These are phyloP conservation scores for Phyllachora maydis DNA, from an alignment of 2,329 filamentous ascomycete genomes.

Conservation along the genomic window DNA sequence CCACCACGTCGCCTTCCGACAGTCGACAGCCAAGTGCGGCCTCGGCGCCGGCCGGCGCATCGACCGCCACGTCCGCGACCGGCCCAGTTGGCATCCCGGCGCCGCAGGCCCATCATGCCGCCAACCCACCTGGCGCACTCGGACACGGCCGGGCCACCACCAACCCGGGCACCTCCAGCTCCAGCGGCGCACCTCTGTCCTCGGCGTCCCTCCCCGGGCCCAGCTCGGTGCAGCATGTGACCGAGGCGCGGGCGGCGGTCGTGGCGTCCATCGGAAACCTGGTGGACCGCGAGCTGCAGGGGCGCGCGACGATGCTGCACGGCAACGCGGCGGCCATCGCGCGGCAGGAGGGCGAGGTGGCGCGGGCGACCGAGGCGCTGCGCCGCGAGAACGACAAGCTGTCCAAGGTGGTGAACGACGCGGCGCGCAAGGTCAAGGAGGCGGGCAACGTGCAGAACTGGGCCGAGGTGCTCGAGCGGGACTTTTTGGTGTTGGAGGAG, in stretches of 20 bases:
- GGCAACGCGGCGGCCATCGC: conserved; percentile 42
- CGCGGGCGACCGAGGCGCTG: conserved; percentile 35
- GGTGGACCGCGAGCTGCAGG: conserved; percentile 46
- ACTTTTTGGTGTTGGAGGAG: conserved; percentile 43
- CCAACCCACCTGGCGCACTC: no score
- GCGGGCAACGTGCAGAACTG: conserved; percentile 71
- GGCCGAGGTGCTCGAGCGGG: conserved; percentile 60
- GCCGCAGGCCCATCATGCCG: conserved; percentile 1
- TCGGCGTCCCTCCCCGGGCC: conserved; percentile 12
- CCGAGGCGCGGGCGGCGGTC: conserved; percentile 35
- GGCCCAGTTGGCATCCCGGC: no score
- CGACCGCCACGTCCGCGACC: conserved; percentile 3
- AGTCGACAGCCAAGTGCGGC: conserved; percentile 4
- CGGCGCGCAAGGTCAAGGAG: conserved; percentile 50
- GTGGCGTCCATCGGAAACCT: conserved; percentile 46
- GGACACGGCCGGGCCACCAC: not conserved
- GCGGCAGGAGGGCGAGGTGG: conserved; percentile 46
- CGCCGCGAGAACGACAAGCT: conserved; percentile 44
- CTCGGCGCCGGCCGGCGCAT: conserved; percentile 2
- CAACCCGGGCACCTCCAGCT: conserved; percentile 1
- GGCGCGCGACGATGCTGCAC: conserved; percentile 49
- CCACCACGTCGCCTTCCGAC: conserved; percentile 3
- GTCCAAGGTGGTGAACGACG: conserved; percentile 39
- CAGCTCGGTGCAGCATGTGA: conserved; percentile 23
- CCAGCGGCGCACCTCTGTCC: conserved; percentile 8